Evolutionary conservation across 768 basidiomycete genomes (phyloP), one percentile per base, ranked within the genome.

Genomic region (Coprinopsis sp.): DNA sequence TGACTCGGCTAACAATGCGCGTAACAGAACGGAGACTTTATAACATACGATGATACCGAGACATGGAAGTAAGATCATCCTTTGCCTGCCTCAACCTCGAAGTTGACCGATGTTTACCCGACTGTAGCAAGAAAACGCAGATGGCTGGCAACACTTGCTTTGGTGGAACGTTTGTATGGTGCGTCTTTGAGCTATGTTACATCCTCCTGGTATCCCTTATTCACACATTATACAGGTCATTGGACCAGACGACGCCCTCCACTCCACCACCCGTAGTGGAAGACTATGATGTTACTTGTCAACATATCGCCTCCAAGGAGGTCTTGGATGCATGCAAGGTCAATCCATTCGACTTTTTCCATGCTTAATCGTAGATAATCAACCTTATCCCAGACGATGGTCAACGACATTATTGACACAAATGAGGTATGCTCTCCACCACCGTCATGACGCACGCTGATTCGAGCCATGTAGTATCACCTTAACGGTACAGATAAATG

Each of bases 151-250:
- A 36, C n/a, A 10, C 19, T 22, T 46, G 44, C 44, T 46, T 46
- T 16, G 44, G 44, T 11, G 44, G 44, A 8, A 46, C 44, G 6
- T 46, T 46, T n/a, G 19, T 46, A 7, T 46, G 44, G 41, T 42
- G n/a, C 10, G 37, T 16, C 37, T 7, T n/a, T n/a, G 37, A 38
- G 19, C 19, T 2, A 13, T 16, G 37, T 22, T 23, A 12, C 7
- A 22, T 1, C 24, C 24, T 37, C 10, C 12, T 3, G 12, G 5
- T 8, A 12, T n/a, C 18, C 18, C 7, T 23, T 23, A 38, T 13
- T 22, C 14, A 21, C 37, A n/a, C 14, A 13, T 22, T 19, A 1
- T 13, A 3, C 37, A 38, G 37, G 41, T 43, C 41, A 16, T 21
- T 43, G 27, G 41, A 43, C 28, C 41, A 43, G 28, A 22, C 16